Evolutionary conservation across 2,329 filamentous ascomycete species (phyloP).

Genomic region (Colletotrichum costaricense): DNA sequence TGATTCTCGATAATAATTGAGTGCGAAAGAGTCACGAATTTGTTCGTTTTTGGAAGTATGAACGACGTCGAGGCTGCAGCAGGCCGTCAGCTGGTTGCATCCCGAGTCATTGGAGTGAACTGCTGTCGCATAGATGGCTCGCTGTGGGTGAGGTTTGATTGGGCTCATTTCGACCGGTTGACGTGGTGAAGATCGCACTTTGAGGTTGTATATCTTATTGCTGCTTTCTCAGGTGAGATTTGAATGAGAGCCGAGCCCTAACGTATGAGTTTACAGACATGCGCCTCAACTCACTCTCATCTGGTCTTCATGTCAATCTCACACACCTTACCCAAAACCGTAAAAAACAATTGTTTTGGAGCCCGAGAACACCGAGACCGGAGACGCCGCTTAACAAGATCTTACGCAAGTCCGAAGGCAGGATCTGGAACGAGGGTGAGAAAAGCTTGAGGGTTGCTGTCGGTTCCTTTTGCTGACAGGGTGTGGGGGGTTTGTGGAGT

Average conservation of each 20-base stretch:
- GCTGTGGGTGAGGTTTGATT: conserved; percentile 7
- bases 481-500: neutral
- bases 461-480: neutral
- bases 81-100: neutral
- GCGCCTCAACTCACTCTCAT: neutral
- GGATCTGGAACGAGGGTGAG: neutral
- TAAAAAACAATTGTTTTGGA: neutral
- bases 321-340: neutral
- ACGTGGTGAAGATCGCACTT: conserved; percentile 8
- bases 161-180: conserved; percentile 1
- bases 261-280: neutral
- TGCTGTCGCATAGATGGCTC: neutral
- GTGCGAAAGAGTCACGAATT: neutral
- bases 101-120: conserved; percentile 23
- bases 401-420: neutral
- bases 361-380: neutral
- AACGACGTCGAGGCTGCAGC: neutral
- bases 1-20: conserved; percentile 15
- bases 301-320: neutral
- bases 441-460: conserved; percentile 15
- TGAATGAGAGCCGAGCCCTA: neutral
- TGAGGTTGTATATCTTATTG: neutral
- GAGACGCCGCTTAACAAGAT: neutral
- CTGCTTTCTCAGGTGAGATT: neutral
- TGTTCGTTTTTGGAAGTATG: neutral